Evolutionary conservation across 306 rosid genomes (phyloP).

Genomic region (Rosa rugosa): DNA sequence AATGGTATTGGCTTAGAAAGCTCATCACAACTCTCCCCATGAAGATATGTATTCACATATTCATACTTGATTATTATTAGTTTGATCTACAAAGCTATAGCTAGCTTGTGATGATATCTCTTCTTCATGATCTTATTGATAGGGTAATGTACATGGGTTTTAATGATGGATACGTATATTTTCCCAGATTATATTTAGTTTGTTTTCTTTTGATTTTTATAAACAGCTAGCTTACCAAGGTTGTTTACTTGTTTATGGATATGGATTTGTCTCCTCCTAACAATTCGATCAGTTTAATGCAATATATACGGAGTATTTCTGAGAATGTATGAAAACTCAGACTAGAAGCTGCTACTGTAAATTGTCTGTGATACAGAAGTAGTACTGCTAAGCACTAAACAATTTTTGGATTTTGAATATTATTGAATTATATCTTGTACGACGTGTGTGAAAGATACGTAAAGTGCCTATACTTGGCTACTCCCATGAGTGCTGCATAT

Average conservation of each 20-base stretch:
- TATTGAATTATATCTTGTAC: background rate
- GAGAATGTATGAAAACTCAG: background rate
- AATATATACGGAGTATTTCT: background rate
- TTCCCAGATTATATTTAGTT: background rate
- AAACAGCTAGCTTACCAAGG: background rate
- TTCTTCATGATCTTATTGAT: background rate
- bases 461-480: background rate
- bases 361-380: background rate
- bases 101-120: background rate
- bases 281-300: background rate
- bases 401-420: background rate
- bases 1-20: conserved; percentile 54
- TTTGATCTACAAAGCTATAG: background rate
- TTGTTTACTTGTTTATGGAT: background rate
- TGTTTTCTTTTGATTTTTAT: background rate
- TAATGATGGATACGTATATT: background rate
- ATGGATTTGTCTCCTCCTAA: background rate
- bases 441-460: background rate
- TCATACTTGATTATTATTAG: background rate
- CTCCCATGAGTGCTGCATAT: background rate
- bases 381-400: background rate
- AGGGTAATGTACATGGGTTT: background rate
- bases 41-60: conserved; percentile 11
- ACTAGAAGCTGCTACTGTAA: background rate
- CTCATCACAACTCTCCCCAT: conserved; percentile 45